Evolutionary conservation across 169 alveolate genomes (phyloP).

Genomic region (Sarcocystis neurona): DNA sequence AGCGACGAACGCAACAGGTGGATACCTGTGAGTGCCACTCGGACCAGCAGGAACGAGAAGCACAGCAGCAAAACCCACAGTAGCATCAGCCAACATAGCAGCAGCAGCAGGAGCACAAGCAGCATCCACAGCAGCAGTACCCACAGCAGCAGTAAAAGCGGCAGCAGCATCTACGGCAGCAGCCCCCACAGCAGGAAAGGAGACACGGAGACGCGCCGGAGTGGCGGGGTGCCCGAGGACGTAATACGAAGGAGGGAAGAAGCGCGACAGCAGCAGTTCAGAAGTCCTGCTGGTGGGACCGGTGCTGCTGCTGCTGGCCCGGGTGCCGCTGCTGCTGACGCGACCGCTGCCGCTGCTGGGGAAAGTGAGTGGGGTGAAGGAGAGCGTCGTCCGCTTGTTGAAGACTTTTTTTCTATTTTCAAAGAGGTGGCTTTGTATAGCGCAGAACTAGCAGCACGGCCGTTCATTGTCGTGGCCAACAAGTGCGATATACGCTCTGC

Average conservation of each 20-base stretch:
- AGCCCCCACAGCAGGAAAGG: no score
- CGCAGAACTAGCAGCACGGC: constrained; percentile 30
- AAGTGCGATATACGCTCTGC: constrained; percentile 12
- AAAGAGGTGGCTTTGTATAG: background rate
- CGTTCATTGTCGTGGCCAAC: background rate
- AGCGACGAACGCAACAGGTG: background rate
- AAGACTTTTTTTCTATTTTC: background rate
- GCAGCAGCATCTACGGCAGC: no score
- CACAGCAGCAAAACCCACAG: background rate
- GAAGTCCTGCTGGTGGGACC: background rate
- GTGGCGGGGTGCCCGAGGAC: no score
- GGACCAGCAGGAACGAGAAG: background rate
- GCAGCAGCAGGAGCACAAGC: no score
- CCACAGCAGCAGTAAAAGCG: no score
- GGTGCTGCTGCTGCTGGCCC: constrained; percentile 1
- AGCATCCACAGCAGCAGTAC: no score
- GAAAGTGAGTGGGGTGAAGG: no score
- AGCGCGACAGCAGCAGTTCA: no score
- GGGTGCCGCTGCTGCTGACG: constrained; percentile 8
- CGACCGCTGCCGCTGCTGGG: no score
- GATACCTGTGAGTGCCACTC: background rate
- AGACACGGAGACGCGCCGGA: no score
- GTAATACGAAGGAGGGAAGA: no score
- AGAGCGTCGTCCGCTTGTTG: background rate
- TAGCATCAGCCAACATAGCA: no score